A percentile compares a stretch with the other conserved stretches of the same genome.
Evolutionary conservation across 108 stramenopile species (phyloP).

Genomic region (Pseudonitzschia pungens): DNA sequence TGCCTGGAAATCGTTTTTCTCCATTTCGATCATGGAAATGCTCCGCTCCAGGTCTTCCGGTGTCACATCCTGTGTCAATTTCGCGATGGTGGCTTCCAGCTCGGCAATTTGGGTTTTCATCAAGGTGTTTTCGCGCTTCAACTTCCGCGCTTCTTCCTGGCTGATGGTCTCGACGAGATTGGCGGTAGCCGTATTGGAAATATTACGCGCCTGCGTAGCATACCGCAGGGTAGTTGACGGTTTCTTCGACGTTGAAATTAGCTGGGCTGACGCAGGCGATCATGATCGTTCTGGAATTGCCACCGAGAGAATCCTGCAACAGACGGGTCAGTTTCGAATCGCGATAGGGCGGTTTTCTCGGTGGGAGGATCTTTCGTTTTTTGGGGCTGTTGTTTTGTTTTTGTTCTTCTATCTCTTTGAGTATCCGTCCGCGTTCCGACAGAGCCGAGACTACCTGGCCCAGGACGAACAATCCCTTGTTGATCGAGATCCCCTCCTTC

Average conservation of each 20-base stretch:
- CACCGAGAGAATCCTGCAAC: conserved; percentile 90
- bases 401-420: background rate
- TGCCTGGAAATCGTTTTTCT: background rate
- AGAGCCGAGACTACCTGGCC: conserved; percentile 91
- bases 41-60: conserved; percentile 30
- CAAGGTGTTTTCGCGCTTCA: conserved; percentile 72
- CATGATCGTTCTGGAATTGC: conserved; percentile 93
- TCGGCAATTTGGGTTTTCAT: conserved; percentile 57
- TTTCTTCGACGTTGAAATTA: conserved; percentile 94
- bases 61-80: conserved; percentile 32
- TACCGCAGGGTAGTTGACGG: conserved; percentile 92
- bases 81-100: conserved; percentile 32
- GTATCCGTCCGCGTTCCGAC: conserved; percentile 49
- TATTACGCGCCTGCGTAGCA: conserved; percentile 92
- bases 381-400: background rate
- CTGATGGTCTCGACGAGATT: conserved; percentile 72
- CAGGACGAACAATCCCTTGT: conserved; percentile 84
- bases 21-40: conserved; percentile 14
- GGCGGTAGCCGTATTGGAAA: conserved; percentile 87
- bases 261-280: conserved; percentile 92
- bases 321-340: conserved; percentile 93
- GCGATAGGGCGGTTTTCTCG: conserved; percentile 68
- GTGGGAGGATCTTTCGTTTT: background rate
- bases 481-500: conserved; percentile 91
- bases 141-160: conserved; percentile 62